A percentile compares a stretch with the other conserved stretches of the same genome.
phyloP scores from a whole-genome alignment of 768 basidiomycete species.

The Mycena latifolia region DNA sequence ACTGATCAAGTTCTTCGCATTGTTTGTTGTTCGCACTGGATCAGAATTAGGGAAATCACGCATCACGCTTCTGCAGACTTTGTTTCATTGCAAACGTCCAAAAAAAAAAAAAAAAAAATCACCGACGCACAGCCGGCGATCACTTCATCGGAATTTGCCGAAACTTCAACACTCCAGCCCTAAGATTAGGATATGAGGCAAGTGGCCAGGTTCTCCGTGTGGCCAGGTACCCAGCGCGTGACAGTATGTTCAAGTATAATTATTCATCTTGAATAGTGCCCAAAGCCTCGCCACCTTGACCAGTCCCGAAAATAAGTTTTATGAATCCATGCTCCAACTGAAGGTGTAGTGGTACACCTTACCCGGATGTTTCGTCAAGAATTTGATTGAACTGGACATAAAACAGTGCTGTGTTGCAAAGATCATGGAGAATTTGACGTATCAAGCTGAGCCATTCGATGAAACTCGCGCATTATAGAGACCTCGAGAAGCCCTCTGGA shows the following conservation, averaged over 20 bases:
- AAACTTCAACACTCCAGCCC: no score
- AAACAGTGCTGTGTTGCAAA: background rate
- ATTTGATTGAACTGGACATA: background rate
- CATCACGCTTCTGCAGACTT: no score
- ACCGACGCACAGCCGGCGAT: no score
- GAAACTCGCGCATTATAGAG: slow-evolving; percentile 44
- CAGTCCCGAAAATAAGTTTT: background rate
- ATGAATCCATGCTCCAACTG: background rate
- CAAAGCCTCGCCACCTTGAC: background rate
- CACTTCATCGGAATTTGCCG: no score
- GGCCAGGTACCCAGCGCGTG: no score
- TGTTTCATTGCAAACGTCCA: no score
- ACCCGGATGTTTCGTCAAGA: background rate
- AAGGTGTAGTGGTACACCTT: background rate
- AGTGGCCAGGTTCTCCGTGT: no score
- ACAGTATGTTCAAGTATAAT: background rate
- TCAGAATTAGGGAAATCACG: no score
- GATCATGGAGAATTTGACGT: background rate
- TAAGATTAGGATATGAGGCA: no score
- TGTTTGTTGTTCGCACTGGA: no score
- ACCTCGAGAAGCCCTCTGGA: slow-evolving; percentile 44
- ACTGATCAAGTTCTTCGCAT: no score
- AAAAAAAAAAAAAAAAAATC: no score
- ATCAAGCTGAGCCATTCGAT: slow-evolving; percentile 28
- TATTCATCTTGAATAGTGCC: background rate